Percentiles rank a stretch among this genome's conserved stretches.
phyloP scores from a whole-genome alignment of 805 yeast genomes.

The Candida nitratophila region DNA sequence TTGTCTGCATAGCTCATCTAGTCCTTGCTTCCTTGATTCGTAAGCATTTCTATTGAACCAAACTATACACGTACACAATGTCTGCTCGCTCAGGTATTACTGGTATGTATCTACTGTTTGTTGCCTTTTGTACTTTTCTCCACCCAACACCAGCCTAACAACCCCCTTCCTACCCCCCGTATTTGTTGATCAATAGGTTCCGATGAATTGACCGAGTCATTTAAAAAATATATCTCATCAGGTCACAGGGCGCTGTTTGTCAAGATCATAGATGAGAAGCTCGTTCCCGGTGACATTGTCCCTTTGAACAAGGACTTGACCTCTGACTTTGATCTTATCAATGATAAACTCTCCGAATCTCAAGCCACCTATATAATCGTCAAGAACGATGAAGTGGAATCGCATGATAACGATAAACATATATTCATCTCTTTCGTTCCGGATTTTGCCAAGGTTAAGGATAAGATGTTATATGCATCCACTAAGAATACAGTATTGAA shows the following conservation, averaged over 20 bases:
- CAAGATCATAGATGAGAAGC: slow-evolving; percentile 22
- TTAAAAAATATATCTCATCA: slow-evolving; percentile 33
- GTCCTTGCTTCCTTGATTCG: too few species aligned
- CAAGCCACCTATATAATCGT: slow-evolving; percentile 47
- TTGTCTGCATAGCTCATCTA: too few species aligned
- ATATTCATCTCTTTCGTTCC: slow-evolving; percentile 82
- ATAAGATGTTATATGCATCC: slow-evolving; percentile 92
- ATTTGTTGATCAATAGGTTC: slow-evolving; percentile 30
- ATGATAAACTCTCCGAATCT: slow-evolving; percentile 22
- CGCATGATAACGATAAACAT: slow-evolving; percentile 18
- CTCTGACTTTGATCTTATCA: slow-evolving; percentile 30
- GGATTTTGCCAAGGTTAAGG: slow-evolving; percentile 71
- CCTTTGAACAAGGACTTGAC: slow-evolving; percentile 22
- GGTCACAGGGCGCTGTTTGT: slow-evolving; percentile 22
- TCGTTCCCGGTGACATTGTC: slow-evolving; percentile 26
- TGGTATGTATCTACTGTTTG: slow-evolving; percentile 20
- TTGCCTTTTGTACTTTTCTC: too few species aligned
- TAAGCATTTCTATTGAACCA: too few species aligned
- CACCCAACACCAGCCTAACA: too few species aligned
- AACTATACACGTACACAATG: slow-evolving; percentile 32
- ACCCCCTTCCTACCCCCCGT: too few species aligned
- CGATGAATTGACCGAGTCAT: slow-evolving; percentile 35
- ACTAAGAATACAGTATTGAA: slow-evolving; percentile 71
- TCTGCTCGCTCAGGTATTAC: slow-evolving; percentile 61
- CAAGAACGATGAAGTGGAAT: slow-evolving; percentile 22